phyloP scores from a whole-genome alignment of 2,329 filamentous ascomycete species.

The Ophiostoma piceae region DNA sequence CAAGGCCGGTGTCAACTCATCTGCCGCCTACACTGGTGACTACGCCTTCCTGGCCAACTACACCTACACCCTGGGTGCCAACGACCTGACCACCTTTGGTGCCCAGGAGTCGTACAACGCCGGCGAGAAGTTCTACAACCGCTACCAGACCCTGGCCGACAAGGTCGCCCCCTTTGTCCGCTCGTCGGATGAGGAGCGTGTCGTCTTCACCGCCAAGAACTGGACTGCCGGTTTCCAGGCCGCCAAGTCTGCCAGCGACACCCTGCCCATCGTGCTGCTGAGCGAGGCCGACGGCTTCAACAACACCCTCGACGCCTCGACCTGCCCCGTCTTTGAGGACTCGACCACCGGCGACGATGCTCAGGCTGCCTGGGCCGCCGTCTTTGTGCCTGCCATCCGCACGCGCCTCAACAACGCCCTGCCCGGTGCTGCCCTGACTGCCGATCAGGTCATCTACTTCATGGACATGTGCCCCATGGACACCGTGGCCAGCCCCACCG shows the following conservation, averaged over 20 bases:
- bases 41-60: constrained; percentile 71
- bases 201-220: constrained; percentile 58
- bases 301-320: constrained; percentile 70
- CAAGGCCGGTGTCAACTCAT: constrained; percentile 55
- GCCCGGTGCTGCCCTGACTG: constrained; percentile 59
- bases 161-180: constrained; percentile 48
- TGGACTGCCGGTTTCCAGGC: constrained; percentile 72
- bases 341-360: constrained; percentile 46
- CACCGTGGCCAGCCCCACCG: constrained; percentile 52
- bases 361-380: constrained; percentile 53
- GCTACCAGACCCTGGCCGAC: constrained; percentile 60
- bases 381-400: constrained; percentile 64
- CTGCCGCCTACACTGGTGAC: constrained; percentile 50
- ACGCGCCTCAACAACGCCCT: constrained; percentile 64
- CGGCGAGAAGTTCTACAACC: constrained; percentile 67
- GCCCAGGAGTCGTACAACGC: constrained; percentile 66
- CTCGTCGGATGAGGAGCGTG: constrained; percentile 39
- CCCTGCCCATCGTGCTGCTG: constrained; percentile 53
- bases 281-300: constrained; percentile 63
- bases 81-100: constrained; percentile 58
- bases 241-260: constrained; percentile 36
- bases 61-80: constrained; percentile 55
- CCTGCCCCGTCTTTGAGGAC: constrained; percentile 64
- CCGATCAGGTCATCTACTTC: constrained; percentile 59
- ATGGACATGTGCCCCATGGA: constrained; percentile 90